These are phyloP conservation scores for Podospora pseudopauciseta DNA, from an alignment of 495 filamentous ascomycete genomes.

Conservation along the genomic window DNA sequence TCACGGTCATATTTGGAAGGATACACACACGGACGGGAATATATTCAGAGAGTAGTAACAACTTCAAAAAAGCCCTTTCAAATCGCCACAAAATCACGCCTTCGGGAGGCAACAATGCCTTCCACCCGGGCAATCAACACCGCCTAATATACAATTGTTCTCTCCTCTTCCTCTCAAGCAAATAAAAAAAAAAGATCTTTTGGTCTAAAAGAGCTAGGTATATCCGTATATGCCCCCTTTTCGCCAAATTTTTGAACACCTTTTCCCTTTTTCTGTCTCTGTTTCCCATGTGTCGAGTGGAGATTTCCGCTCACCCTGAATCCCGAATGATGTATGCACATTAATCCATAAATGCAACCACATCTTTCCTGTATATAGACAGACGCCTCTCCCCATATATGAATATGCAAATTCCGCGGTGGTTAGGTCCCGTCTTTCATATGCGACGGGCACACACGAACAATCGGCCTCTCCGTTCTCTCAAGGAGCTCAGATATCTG, in stretches of 20 bases:
- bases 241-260: background rate
- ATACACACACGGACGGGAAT: background rate
- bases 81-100: constrained; percentile 10
- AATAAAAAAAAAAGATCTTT: background rate
- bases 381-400: background rate
- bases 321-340: background rate
- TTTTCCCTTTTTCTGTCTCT: background rate
- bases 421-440: background rate
- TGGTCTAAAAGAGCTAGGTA: background rate
- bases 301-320: background rate
- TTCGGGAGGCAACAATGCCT: constrained; percentile 8
- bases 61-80: background rate
- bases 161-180: background rate
- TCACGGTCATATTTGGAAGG: background rate
- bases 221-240: background rate
- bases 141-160: background rate
- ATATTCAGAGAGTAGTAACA: background rate
- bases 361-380: background rate
- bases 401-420: background rate
- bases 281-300: constrained; percentile 1
- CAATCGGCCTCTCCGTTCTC: background rate
- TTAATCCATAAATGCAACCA: constrained; percentile 1
- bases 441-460: background rate
- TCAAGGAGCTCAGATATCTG: too few species aligned
- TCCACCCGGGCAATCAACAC: background rate